Evolutionary conservation across 768 basidiomycete genomes (phyloP).

Genomic region (Termitomyces sp.): DNA sequence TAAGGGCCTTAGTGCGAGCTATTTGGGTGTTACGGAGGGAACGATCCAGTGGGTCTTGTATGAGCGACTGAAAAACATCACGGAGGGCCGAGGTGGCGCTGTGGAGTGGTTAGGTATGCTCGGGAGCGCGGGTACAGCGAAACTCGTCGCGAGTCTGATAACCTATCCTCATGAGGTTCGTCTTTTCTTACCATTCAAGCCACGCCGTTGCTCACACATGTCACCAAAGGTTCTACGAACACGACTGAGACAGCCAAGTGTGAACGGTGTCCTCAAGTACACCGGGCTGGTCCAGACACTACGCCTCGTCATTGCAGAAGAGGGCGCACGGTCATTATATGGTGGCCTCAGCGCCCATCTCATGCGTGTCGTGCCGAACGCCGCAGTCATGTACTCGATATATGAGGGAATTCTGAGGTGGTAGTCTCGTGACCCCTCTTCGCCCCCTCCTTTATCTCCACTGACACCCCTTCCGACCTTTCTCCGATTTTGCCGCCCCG

Average conservation of each 20-base stretch:
- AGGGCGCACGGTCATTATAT: slow-evolving; percentile 83
- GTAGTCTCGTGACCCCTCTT: slow-evolving; percentile 20
- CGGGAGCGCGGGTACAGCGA: slow-evolving; percentile 88
- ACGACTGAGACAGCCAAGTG: slow-evolving; percentile 83
- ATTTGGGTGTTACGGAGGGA: slow-evolving; percentile 94
- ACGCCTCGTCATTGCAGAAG: slow-evolving; percentile 81
- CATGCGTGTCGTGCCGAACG: slow-evolving; percentile 96
- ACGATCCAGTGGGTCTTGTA: slow-evolving; percentile 98
- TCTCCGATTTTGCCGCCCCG: background rate
- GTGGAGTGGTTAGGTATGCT: slow-evolving; percentile 80
- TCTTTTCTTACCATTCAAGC: background rate
- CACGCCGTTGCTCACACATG: background rate
- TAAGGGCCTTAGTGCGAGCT: slow-evolving; percentile 92
- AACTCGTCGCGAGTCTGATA: slow-evolving; percentile 89
- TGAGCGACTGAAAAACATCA: slow-evolving; percentile 82
- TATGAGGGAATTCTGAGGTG: slow-evolving; percentile 83
- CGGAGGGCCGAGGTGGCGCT: slow-evolving; percentile 54
- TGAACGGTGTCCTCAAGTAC: slow-evolving; percentile 80
- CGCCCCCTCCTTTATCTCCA: background rate
- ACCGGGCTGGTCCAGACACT: slow-evolving; percentile 84
- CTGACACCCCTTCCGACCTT: too few relatives aligned
- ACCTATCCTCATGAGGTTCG: slow-evolving; percentile 98
- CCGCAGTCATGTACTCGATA: slow-evolving; percentile 94
- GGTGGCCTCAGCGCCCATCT: slow-evolving; percentile 93
- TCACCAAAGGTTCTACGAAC: slow-evolving; percentile 78